Conservation (phyloP, 1,284 basidiomycete genomes). For the Ganoderma lucidum region DNA sequence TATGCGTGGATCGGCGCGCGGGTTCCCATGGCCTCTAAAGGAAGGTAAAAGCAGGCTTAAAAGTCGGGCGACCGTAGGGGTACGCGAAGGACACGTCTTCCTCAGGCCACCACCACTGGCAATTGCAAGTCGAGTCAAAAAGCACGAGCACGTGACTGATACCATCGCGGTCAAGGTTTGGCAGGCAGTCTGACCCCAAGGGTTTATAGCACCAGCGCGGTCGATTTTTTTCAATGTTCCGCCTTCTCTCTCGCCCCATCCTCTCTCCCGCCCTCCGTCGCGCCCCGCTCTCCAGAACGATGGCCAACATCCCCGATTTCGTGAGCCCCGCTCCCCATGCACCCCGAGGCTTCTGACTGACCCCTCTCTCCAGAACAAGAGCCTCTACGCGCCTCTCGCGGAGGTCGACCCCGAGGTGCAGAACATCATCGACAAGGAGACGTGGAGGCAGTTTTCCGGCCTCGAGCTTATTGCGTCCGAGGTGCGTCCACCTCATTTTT, state of each 20-base stretch:
- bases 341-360: not conserved
- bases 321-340: conserved; percentile 49
- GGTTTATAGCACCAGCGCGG: conserved; percentile 34
- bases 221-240: conserved; percentile 39
- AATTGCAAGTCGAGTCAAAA: conserved; percentile 26
- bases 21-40: not conserved
- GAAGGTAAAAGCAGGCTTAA: conserved; percentile 3
- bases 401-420: conserved; percentile 95
- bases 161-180: conserved; percentile 23
- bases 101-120: not conserved
- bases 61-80: not conserved
- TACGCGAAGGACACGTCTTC: not conserved
- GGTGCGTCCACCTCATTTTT: conserved; percentile 49
- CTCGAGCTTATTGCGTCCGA: conserved; percentile 97
- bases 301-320: conserved; percentile 66
- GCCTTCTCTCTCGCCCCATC: conserved; percentile 39
- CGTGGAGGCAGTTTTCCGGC: conserved; percentile 97
- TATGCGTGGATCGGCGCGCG: not conserved
- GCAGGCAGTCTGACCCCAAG: conserved; percentile 24
- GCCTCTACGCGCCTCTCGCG: conserved; percentile 86
- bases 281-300: conserved; percentile 48
- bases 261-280: conserved; percentile 29
- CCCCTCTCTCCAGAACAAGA: conserved; percentile 76
- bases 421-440: conserved; percentile 99
- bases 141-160: conserved; percentile 27